These are phyloP conservation scores for Lachnellula subtilissima DNA, from an alignment of 2,329 filamentous ascomycete species.

Conservation along the genomic window DNA sequence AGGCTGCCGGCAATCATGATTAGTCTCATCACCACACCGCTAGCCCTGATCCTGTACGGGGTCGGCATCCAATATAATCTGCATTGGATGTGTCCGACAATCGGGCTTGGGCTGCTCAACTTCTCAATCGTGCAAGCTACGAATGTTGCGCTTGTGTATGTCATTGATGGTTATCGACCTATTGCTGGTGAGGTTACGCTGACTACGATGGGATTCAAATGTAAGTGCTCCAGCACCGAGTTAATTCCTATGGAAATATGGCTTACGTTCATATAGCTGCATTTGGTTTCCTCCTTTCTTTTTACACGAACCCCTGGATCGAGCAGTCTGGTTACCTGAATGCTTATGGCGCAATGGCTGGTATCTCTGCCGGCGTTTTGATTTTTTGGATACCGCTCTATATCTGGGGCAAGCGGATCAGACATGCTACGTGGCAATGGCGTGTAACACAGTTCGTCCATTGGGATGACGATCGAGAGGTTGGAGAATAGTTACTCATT, in stretches of 20 bases:
- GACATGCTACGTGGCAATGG: slow-evolving; percentile 46
- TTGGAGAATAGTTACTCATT: slow-evolving; percentile 42
- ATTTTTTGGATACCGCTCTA: slow-evolving; percentile 47
- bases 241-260: not conserved
- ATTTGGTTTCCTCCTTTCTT: slow-evolving; percentile 55
- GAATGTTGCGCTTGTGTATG: slow-evolving; percentile 52
- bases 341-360: slow-evolving; percentile 54
- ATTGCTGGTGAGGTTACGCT: slow-evolving; percentile 52
- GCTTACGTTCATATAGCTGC: slow-evolving; percentile 30
- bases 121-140: slow-evolving; percentile 53
- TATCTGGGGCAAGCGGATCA: slow-evolving; percentile 46
- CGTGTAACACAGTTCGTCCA: slow-evolving; percentile 40
- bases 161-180: slow-evolving; percentile 53
- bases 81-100: slow-evolving; percentile 52
- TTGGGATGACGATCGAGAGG: slow-evolving; percentile 50
- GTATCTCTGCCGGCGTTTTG: slow-evolving; percentile 44
- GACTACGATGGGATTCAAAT: slow-evolving; percentile 51
- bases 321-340: slow-evolving; percentile 43
- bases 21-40: slow-evolving; percentile 46
- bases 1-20: slow-evolving; percentile 49
- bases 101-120: slow-evolving; percentile 50
- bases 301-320: slow-evolving; percentile 58
- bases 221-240: slow-evolving; percentile 30
- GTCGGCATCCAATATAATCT: slow-evolving; percentile 42
- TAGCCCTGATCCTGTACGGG: slow-evolving; percentile 43